Evolutionary conservation across 2,329 filamentous ascomycete species (phyloP), one percentile per base, ranked within the genome.

Genomic region (Neoscytalidium dimidiatum): DNA sequence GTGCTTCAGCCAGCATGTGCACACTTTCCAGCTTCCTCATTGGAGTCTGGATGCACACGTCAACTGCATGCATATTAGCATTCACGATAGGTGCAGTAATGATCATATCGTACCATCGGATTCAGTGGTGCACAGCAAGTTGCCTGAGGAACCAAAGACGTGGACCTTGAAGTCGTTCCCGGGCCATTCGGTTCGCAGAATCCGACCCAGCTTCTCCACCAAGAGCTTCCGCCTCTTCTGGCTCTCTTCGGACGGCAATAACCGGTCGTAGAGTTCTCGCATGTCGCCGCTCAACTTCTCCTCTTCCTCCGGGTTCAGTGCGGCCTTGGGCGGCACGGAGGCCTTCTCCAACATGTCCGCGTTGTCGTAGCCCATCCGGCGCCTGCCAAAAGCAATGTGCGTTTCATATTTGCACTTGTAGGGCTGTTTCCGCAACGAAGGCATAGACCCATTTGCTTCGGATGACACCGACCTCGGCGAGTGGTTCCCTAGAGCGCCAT

Each of bases 121-220:
- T 74, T 97, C 93, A 77, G 92, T 94, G 35, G 94, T 97, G 78
- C 93, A 97, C 64, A 99, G 82, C 76, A 95, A 82, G 78, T 99
- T 99, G 53, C 95, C 95, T 4, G 95, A 98, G 4, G 95, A 98
- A n/a, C 95, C 95, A 84, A 99, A 99, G 17, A 98, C 88, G 76
- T 95, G 90, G 38, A 97, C 95, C 69, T 87, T 89, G 73, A 97
- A 97, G 67, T 96, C 86, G 72, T 92, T 90, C 1, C 91, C 92
- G 1, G 95, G 95, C 92, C 94, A 99, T 74, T 96, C 88, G 7
- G 91, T 86, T 72, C 96, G 95, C 75, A 99, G 88, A 44, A 98
- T 87, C 69, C 86, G 89, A 78, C 97, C 91, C 72, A 99, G 81
- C 80, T 98, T 99, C 69, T 84, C 82, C n/a, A 97, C 88, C 71